phyloP scores from a whole-genome alignment of 1,139 yeast species.

The Diutina mesorugosa region DNA sequence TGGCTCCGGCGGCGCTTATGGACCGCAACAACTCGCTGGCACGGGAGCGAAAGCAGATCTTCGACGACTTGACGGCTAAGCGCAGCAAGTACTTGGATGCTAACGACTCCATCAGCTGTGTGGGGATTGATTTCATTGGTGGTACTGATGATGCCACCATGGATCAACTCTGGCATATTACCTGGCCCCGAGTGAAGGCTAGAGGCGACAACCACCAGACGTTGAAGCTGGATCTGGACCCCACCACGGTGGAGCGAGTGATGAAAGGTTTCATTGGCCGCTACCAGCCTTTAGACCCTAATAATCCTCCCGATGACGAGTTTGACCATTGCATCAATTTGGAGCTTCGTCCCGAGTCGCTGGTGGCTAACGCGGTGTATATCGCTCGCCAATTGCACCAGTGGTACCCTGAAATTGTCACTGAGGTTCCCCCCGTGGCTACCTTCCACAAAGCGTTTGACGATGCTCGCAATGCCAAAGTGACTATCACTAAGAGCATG shows the following conservation, averaged over 20 bases:
- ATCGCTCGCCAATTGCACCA: neutral
- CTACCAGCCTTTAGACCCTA: conserved; percentile 43
- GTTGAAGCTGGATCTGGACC: conserved; percentile 40
- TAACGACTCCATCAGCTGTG: conserved; percentile 25
- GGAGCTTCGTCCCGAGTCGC: conserved; percentile 4
- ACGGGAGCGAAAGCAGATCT: conserved; percentile 56
- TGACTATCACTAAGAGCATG: conserved; percentile 31
- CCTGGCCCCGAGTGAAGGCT: conserved; percentile 42
- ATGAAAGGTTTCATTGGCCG: conserved; percentile 64
- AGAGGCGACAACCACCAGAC: conserved; percentile 92
- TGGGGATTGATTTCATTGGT: conserved; percentile 56
- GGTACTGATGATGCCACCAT: conserved; percentile 12
- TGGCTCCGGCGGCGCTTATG: conserved; percentile 41
- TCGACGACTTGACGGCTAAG: conserved; percentile 35
- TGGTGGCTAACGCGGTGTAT: conserved; percentile 5
- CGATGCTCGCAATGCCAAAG: conserved; percentile 38
- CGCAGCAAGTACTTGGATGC: conserved; percentile 24
- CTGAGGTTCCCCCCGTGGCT: conserved; percentile 7
- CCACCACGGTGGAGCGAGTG: conserved; percentile 36
- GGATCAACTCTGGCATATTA: conserved; percentile 30
- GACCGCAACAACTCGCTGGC: conserved; percentile 77
- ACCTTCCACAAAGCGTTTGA: conserved; percentile 29
- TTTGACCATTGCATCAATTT: conserved; percentile 7
- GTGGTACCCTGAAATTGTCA: neutral
- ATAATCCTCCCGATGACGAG: conserved; percentile 5